A percentile compares a stretch with the other conserved stretches of the same genome.
Evolutionary conservation across 2,329 filamentous ascomycete species (phyloP).

Genomic region (Aphanocladium album): DNA sequence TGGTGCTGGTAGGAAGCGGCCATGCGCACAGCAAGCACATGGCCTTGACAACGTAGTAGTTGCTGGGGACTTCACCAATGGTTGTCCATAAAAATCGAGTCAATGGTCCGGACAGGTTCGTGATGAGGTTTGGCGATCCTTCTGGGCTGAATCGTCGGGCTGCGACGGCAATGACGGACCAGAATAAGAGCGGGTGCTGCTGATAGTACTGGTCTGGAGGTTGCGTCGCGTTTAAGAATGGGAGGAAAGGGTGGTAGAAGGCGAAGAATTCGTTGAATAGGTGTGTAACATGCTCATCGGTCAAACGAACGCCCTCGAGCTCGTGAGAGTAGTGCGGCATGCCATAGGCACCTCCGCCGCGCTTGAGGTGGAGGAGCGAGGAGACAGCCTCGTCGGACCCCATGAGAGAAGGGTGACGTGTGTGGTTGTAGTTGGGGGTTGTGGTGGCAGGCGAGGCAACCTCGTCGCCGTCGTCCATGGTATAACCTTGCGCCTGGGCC

Average conservation of each 20-base stretch:
- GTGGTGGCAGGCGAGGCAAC: constrained; percentile 54
- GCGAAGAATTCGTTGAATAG: constrained; percentile 72
- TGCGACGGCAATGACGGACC: constrained; percentile 73
- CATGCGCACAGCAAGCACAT: constrained; percentile 75
- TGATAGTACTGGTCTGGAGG: constrained; percentile 69
- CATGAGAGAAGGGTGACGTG: constrained; percentile 59
- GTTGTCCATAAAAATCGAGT: constrained; percentile 72
- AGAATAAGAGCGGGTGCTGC: constrained; percentile 78
- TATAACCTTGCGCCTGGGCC: constrained; percentile 55
- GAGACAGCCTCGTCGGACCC: constrained; percentile 65
- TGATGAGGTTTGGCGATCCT: constrained; percentile 58
- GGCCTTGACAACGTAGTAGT: constrained; percentile 76
- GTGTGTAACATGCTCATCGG: constrained; percentile 55
- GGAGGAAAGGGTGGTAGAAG: constrained; percentile 72
- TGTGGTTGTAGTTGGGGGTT: constrained; percentile 53
- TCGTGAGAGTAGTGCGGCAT: constrained; percentile 55
- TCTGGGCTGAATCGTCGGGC: constrained; percentile 60
- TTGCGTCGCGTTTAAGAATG: constrained; percentile 64
- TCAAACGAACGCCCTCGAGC: constrained; percentile 59
- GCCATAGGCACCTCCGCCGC: constrained; percentile 54
- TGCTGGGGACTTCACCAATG: constrained; percentile 70
- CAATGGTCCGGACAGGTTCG: constrained; percentile 61
- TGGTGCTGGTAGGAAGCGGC: constrained; percentile 78
- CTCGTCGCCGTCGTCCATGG: constrained; percentile 50
- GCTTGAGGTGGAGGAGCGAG: constrained; percentile 60